phyloP scores from a whole-genome alignment of 2,329 filamentous ascomycete genomes.

The Penicillium sp. region DNA sequence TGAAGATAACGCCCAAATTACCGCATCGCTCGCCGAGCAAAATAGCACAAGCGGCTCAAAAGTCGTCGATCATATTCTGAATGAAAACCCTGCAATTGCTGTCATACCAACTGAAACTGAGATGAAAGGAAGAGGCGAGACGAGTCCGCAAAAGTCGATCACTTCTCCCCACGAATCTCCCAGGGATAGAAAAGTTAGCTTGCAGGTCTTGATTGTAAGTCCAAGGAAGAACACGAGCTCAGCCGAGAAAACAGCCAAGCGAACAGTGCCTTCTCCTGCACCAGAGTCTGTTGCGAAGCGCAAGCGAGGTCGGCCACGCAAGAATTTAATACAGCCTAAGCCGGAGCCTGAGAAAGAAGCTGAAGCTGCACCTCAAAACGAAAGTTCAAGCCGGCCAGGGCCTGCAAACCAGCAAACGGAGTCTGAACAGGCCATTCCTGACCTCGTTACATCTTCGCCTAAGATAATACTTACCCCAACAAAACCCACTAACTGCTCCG shows the following conservation, averaged over 20 bases:
- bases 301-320: slow-evolving; percentile 11
- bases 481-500: neutral
- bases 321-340: neutral
- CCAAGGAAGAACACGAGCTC: neutral
- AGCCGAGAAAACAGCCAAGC: slow-evolving; percentile 7
- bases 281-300: slow-evolving; percentile 19
- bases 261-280: slow-evolving; percentile 9
- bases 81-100: neutral
- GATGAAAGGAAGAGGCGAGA: neutral
- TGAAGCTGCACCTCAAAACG: neutral
- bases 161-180: neutral
- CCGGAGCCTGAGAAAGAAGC: neutral
- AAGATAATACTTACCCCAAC: neutral
- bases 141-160: neutral
- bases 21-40: neutral
- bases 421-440: neutral
- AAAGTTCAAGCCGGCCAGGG: neutral
- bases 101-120: neutral
- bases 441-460: neutral
- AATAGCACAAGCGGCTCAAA: neutral
- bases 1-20: neutral
- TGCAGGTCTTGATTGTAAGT: slow-evolving; percentile 17
- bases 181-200: neutral
- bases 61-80: neutral
- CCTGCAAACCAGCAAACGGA: neutral